These are phyloP conservation scores for Rubroboletus satanas DNA, from an alignment of 768 basidiomycete species.

Conservation along the genomic window DNA sequence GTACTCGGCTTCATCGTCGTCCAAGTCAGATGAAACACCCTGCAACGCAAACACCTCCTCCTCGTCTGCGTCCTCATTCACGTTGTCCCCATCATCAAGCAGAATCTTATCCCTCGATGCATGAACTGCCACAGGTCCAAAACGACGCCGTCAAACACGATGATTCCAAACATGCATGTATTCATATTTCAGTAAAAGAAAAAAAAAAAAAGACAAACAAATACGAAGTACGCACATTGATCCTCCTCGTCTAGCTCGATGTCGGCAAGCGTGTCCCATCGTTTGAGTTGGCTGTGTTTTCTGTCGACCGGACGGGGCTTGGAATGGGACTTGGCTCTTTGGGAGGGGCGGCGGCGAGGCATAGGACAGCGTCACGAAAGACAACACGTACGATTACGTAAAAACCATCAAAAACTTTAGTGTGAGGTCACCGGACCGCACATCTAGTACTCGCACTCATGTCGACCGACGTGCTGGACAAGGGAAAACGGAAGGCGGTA, in stretches of 20 bases:
- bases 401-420: neutral
- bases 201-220: neutral
- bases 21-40: constrained; percentile 41
- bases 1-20: constrained; percentile 43
- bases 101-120: constrained; percentile 71
- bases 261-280: constrained; percentile 66
- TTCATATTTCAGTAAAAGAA: neutral
- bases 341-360: constrained; percentile 42
- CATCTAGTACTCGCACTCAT: neutral
- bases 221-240: constrained; percentile 51
- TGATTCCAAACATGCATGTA: neutral
- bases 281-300: constrained; percentile 50
- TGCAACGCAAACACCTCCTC: constrained; percentile 81
- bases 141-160: neutral
- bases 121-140: constrained; percentile 50
- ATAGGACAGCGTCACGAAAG: constrained; percentile 28
- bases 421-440: neutral
- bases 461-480: constrained; percentile 1
- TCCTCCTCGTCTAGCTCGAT: constrained; percentile 78
- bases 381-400: constrained; percentile 17
- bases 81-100: constrained; percentile 55
- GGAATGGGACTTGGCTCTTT: constrained; percentile 32
- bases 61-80: constrained; percentile 51
- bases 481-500: constrained; percentile 2
- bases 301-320: constrained; percentile 49